Base-by-base conservation (phyloP, 2,329 filamentous ascomycete species). In the Cytospora schulzeri region DNA sequence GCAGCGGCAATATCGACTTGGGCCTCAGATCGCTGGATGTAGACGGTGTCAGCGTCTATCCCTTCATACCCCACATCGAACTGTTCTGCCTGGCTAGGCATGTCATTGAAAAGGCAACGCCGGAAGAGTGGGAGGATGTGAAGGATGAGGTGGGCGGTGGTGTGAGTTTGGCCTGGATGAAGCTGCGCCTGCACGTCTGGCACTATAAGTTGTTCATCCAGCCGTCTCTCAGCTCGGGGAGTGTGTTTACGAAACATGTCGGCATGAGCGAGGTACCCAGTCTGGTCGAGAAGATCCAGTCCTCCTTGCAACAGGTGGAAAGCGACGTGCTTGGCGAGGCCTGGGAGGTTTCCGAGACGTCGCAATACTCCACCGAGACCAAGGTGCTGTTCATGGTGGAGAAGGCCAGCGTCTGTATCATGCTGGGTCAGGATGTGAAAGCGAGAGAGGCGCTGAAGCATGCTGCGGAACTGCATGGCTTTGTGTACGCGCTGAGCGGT, bases 11-110 rank as follows among this genome's bases (percentile, higher is more conserved):
- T 19, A 81, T 84, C 62, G 81, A 82, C 67, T 76, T 82, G n/a
- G 87, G 93, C 59, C 79, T 96, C n/a, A 77, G 78, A 2, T 85
- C 85, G 19, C 81, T 98, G 11, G 86, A 89, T 28, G 83, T 92
- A 0, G 95, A 99, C 74, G 95, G 95, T 14, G 89, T 96, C 54
- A 89, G 91, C 0, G 90, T 91, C 0, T 99, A 98, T 76, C 86
- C 89, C 56, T 83, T 96, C 64, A 93, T 93, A 24, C 92, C 93
- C 0, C 85, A 91, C 68, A 82, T 97, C 17, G 92, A 97, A 73
- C 83, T 98, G 1, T 91, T 98, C 67, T 89, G 88, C 68, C 80
- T 97, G 8, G 91, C 93, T 3, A 77, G 80, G 29, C 79, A 79
- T 68, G 74, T 85, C 31, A 79, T 87, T 62, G 58, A 62, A 19